These are phyloP conservation scores for Galerina sulciceps DNA, from an alignment of 768 basidiomycete genomes.

Conservation along the genomic window DNA sequence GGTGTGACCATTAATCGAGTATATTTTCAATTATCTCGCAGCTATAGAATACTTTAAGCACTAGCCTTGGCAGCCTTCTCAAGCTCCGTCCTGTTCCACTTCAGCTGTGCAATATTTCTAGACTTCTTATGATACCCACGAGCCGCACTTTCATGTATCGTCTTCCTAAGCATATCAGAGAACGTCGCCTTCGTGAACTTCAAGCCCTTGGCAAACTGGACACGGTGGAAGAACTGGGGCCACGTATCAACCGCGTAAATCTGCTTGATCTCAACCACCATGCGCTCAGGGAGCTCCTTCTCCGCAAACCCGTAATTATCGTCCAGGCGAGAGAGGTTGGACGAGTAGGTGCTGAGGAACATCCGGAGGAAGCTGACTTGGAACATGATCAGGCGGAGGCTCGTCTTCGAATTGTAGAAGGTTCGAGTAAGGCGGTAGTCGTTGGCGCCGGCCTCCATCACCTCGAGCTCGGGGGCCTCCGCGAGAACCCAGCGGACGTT, in stretches of 20 bases:
- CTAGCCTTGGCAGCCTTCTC: too few relatives aligned
- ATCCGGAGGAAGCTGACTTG: constrained; percentile 47
- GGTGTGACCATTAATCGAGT: too few relatives aligned
- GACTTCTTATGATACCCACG: constrained; percentile 32
- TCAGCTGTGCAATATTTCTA: not conserved
- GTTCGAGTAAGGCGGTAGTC: constrained; percentile 44
- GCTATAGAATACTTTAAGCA: too few relatives aligned
- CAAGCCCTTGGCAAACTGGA: constrained; percentile 33
- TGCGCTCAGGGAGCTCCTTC: constrained; percentile 38
- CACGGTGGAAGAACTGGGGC: constrained; percentile 44
- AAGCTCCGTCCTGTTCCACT: not conserved
- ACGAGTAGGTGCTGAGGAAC: constrained; percentile 40
- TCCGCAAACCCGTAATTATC: constrained; percentile 49
- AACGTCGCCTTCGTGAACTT: constrained; percentile 35
- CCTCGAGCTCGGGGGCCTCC: constrained; percentile 41
- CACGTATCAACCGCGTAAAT: constrained; percentile 45
- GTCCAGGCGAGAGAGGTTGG: constrained; percentile 34
- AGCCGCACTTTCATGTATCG: constrained; percentile 34
- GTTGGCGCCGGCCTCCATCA: constrained; percentile 36
- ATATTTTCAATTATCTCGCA: too few relatives aligned
- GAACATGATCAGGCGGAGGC: constrained; percentile 48
- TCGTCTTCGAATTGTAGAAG: constrained; percentile 40
- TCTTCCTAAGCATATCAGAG: constrained; percentile 40
- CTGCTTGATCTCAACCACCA: constrained; percentile 48
- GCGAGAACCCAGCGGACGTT: constrained; percentile 49